Evolutionary conservation across 192 early-diverging fungal species (phyloP).

Genomic region (Pilaira anomala): DNA sequence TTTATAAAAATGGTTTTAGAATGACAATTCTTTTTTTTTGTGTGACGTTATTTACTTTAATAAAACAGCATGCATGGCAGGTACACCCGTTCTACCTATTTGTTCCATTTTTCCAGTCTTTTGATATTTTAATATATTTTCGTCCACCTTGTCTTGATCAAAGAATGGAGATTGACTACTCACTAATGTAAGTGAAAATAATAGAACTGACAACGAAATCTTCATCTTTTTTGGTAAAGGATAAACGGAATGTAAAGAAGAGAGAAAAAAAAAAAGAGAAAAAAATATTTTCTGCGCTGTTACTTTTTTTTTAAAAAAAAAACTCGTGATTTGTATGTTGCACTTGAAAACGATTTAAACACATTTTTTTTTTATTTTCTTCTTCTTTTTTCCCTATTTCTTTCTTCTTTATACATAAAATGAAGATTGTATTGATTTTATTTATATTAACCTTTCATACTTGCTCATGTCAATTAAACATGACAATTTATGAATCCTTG

Average conservation of each 20-base stretch:
- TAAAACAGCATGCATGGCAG: conserved; percentile 49
- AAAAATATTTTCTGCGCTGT: background rate
- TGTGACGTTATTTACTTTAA: conserved; percentile 23
- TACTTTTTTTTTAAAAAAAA: too few relatives aligned
- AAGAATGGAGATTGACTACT: conserved; percentile 19
- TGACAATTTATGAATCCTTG: too few relatives aligned
- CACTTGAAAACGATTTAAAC: too few relatives aligned
- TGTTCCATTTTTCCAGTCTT: conserved; percentile 40
- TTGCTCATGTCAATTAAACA: too few relatives aligned
- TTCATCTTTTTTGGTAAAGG: conserved; percentile 5
- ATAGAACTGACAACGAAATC: background rate
- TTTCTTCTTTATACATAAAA: too few relatives aligned
- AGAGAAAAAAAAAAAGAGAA: background rate
- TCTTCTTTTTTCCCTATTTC: too few relatives aligned
- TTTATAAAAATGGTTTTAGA: conserved; percentile 25
- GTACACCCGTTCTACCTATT: conserved; percentile 43
- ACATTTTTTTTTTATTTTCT: too few relatives aligned
- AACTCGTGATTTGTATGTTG: too few relatives aligned
- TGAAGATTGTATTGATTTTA: too few relatives aligned
- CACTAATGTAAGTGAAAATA: background rate
- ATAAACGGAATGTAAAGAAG: background rate
- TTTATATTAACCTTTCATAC: too few relatives aligned
- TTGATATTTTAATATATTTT: background rate
- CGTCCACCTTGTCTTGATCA: conserved; percentile 5
- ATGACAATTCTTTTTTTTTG: background rate